Conservation (phyloP, 805 yeast genomes). For the Blastobotrys americana region DNA sequence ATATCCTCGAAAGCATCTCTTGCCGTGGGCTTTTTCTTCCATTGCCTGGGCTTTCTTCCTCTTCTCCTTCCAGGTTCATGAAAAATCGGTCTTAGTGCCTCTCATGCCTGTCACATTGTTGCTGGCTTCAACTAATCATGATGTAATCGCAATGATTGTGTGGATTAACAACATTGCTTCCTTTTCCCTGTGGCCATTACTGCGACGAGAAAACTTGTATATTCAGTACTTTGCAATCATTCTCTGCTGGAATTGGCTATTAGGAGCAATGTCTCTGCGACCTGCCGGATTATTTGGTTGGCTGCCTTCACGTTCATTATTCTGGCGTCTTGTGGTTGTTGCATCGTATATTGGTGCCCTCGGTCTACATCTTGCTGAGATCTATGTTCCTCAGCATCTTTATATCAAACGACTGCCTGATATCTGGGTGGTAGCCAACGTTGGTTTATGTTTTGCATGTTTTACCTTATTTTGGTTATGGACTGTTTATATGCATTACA, state of each 20-base stretch:
- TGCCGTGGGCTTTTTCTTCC: constrained; percentile 70
- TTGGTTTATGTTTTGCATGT: constrained; percentile 65
- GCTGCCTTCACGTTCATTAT: constrained; percentile 41
- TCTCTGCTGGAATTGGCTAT: constrained; percentile 68
- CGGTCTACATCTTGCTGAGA: constrained; percentile 49
- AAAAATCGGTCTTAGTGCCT: constrained; percentile 84
- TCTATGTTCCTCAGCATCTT: constrained; percentile 42
- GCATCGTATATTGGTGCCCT: constrained; percentile 47
- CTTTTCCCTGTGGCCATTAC: constrained; percentile 82
- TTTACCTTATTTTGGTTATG: constrained; percentile 77
- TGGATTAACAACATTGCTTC: constrained; percentile 84
- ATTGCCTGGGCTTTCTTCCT: constrained; percentile 83
- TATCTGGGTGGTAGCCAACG: constrained; percentile 74
- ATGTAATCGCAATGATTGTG: constrained; percentile 62
- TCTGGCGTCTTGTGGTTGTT: constrained; percentile 46
- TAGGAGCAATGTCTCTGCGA: constrained; percentile 45
- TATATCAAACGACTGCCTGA: constrained; percentile 54
- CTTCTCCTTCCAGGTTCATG: constrained; percentile 94
- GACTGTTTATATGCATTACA: constrained; percentile 51
- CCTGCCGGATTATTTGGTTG: constrained; percentile 8
- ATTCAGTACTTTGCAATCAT: constrained; percentile 64
- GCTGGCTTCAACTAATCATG: constrained; percentile 43
- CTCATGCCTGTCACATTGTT: constrained; percentile 75
- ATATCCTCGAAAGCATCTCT: constrained; percentile 43
- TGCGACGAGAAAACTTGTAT: constrained; percentile 63